Base-by-base conservation (phyloP, 78 protist genomes). In the Speleostelium caveatum region DNA sequence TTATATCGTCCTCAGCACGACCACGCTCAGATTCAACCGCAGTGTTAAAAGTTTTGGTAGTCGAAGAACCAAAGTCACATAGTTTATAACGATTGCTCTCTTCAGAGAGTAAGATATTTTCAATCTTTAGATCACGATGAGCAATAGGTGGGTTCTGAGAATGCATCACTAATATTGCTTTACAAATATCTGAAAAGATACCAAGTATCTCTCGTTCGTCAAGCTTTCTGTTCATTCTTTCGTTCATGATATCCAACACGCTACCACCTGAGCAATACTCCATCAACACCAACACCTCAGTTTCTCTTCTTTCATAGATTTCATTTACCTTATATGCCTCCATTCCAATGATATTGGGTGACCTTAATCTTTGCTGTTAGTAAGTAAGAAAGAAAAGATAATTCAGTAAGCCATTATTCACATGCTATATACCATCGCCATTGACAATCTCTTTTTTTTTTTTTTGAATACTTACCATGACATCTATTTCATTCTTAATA, bases 41-140 rank as follows among this genome's bases (percentile, higher is more conserved):
- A 7, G 93, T 69, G 58, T 73, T 65, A 55, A 62, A 73, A 10
- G 75, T 60, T 28, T 58, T 75, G 0, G 63, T 75, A 0, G 94
- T 94, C 1, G 93, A 51, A 30, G 75, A 53, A 21, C 96, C 96
- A 65, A 94, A 94, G 65, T 94, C 96, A 61, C 96, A 87, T 36
- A 94, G 33, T 22, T 94, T 94, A 35, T 73, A 94, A n/a, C 79
- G 51, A 16, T 74, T 38, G 19, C 63, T 58, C 2, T 67, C 12
- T 38, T 88, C 73, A 35, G 74, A 73, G 33, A 58, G 63, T 56
- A 78, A 75, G 1, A 88, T 28, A 72, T 69, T 88, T 10, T 88
- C 94, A 88, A 76, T 78, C 79, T 94, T 94, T 51, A 94, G 51
- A 73, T 94, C 96, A 21, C 95, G 33, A 71, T 87, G 95, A 14